Conservation (phyloP, 1,139 yeast species). For the Torulaspora pretoriensis region DNA sequence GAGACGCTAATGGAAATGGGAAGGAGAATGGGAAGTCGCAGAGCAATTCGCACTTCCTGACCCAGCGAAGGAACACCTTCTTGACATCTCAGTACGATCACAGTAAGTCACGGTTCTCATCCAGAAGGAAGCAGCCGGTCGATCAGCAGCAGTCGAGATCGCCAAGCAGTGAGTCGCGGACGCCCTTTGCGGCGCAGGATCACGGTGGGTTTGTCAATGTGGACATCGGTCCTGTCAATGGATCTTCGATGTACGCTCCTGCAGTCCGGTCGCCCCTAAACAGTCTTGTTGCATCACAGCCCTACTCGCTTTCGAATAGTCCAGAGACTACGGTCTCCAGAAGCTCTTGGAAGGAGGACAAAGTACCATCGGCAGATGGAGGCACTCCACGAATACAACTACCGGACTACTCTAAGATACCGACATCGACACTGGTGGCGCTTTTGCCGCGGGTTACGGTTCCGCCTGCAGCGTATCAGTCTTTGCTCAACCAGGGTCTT, state of each 20-base stretch:
- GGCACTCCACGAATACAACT: conserved; percentile 24
- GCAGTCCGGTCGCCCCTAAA: conserved; percentile 25
- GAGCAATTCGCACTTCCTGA: conserved; percentile 25
- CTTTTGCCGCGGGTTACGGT: conserved; percentile 58
- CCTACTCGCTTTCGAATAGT: conserved; percentile 14
- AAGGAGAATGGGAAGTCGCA: conserved; percentile 1
- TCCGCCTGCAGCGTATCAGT: conserved; percentile 65
- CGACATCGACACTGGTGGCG: conserved; percentile 34
- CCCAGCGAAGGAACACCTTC: conserved; percentile 33
- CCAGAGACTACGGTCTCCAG: conserved; percentile 8
- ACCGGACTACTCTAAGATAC: conserved; percentile 34
- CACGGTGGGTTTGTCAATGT: conserved; percentile 33
- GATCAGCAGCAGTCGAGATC: conserved; percentile 4
- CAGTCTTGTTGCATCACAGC: conserved; percentile 19
- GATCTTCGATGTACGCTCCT: conserved; percentile 14
- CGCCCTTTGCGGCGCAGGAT: conserved; percentile 21
- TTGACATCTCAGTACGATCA: conserved; percentile 35
- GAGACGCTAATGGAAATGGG: background rate
- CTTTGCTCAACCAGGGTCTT: conserved; percentile 61
- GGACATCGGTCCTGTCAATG: conserved; percentile 19
- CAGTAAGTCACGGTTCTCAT: conserved; percentile 32
- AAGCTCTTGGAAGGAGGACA: conserved; percentile 4
- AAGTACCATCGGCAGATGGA: conserved; percentile 6
- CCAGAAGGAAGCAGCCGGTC: conserved; percentile 16
- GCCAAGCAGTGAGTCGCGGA: conserved; percentile 3